Evolutionary conservation across 1,284 basidiomycete species (phyloP), one percentile per base, ranked within the genome.

Genomic region (Cutaneotrichosporon mucoides): DNA sequence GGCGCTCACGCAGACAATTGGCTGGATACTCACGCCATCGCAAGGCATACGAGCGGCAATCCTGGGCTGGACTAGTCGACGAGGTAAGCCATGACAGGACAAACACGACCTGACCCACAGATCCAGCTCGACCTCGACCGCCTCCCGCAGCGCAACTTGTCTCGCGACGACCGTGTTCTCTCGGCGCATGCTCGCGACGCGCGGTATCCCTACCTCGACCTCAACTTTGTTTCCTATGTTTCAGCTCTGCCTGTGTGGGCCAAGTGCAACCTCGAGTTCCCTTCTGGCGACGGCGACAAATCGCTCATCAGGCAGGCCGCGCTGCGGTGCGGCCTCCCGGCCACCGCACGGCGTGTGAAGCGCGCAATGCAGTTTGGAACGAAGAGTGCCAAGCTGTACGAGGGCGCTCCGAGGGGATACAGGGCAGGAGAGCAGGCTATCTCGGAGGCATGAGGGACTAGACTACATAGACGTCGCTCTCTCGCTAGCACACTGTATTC

Each of bases 281-380:
- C 48, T 0, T 53, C 56, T 0, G 90, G 89, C 1, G 59, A 85
- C 0, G 95, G 94, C 1, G 96, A 99, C 73, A 99, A 99, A 79
- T 81, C 87, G 72, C 73, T 99, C 35, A 74, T 99, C 49, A 80
- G 95, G 50, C 73, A 88, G 12, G 86, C 88, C 0, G 85, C 88
- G 35, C 75, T 79, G 58, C 83, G 83, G 60, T 69, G 90, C 13
- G 91, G 92, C 0, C 79, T 95, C 45, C 72, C 82, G 2, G 82
- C 85, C 59, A 87, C 90, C 5, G 87, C 86, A 56, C 66, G 67
- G 52, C 81, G 90, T 62, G 91, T 88, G 70, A 99, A 99, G 79
- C 76, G 90, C 55, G 95, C 95, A 5, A 98, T 98, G 88, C 95
- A 99, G 73, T 99, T 99, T 80, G 95, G 95, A 3, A 91, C 88